These are phyloP conservation scores for Arabidopsis hybrid DNA, from an alignment of 441 rosid species.

Conservation along the genomic window DNA sequence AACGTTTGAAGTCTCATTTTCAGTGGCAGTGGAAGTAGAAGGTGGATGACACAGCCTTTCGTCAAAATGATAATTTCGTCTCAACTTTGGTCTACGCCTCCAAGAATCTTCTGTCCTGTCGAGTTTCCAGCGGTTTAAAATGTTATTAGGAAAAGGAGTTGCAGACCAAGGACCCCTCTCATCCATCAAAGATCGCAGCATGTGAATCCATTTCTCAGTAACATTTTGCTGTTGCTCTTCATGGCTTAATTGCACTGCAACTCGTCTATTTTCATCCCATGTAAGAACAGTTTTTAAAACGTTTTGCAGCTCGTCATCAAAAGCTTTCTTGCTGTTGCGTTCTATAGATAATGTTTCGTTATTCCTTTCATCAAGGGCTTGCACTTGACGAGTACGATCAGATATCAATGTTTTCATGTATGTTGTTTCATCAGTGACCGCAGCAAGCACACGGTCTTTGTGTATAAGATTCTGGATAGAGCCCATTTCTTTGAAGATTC, in stretches of 20 bases:
- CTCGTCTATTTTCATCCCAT: slow-evolving; percentile 88
- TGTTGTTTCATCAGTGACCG: slow-evolving; percentile 86
- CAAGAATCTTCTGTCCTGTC: slow-evolving; percentile 99
- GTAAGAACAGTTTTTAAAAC: slow-evolving; percentile 68
- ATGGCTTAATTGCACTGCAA: slow-evolving; percentile 67
- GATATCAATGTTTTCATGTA: slow-evolving; percentile 70
- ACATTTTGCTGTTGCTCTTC: slow-evolving; percentile 96
- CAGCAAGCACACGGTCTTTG: slow-evolving; percentile 89
- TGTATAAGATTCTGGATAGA: slow-evolving; percentile 86
- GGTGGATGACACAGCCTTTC: slow-evolving; percentile 83
- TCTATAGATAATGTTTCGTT: slow-evolving; percentile 71
- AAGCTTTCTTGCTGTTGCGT: slow-evolving; percentile 59
- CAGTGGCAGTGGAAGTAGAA: slow-evolving; percentile 51
- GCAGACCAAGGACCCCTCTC: slow-evolving; percentile 99
- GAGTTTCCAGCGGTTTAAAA: slow-evolving; percentile 87
- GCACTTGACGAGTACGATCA: slow-evolving; percentile 81
- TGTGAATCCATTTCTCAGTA: slow-evolving; percentile 95
- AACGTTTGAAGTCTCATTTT: slow-evolving; percentile 55
- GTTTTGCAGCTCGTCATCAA: slow-evolving; percentile 86
- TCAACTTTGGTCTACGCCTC: slow-evolving; percentile 96
- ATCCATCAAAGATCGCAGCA: slow-evolving; percentile 94
- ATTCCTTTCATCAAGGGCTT: slow-evolving; percentile 70
- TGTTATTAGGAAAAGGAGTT: slow-evolving; percentile 87
- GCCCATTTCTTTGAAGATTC: slow-evolving; percentile 72
- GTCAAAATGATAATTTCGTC: slow-evolving; percentile 94